phyloP scores from a whole-genome alignment of 75 land plant genomes.

The Isoetes taiwanensis region DNA sequence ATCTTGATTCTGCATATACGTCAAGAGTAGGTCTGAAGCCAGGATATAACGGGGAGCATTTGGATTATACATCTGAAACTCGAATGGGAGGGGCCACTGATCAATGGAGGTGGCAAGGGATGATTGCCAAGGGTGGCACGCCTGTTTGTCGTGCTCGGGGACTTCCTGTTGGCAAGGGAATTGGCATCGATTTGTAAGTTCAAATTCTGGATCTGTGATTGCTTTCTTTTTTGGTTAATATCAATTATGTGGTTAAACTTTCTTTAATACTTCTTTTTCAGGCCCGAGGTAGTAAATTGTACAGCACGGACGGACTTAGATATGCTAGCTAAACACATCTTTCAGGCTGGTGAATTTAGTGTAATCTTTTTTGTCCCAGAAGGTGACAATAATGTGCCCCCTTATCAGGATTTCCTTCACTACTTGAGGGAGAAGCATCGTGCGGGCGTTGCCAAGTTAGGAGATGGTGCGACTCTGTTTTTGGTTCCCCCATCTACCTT shows the following conservation, averaged over 20 bases:
- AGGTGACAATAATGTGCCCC: conserved; percentile 66
- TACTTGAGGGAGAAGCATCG: conserved; percentile 65
- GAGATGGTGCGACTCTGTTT: conserved; percentile 80
- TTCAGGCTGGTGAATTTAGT: conserved; percentile 67
- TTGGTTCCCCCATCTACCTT: conserved; percentile 95
- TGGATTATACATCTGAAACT: no score
- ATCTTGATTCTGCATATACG: no score
- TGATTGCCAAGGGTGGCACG: conserved; percentile 89
- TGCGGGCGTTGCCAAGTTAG: conserved; percentile 85
- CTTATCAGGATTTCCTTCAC: conserved; percentile 81
- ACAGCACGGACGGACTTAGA: conserved; percentile 86
- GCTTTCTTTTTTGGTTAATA: background rate
- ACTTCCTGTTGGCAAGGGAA: conserved; percentile 60
- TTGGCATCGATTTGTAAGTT: conserved; percentile 63
- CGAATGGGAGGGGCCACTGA: background rate
- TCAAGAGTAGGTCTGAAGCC: no score
- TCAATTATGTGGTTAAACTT: background rate
- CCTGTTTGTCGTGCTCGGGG: conserved; percentile 75
- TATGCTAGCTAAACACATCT: conserved; percentile 61
- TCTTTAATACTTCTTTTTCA: conserved; percentile 23
- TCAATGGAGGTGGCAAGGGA: conserved; percentile 71
- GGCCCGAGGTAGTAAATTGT: conserved; percentile 78
- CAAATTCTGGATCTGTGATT: background rate
- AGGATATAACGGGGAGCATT: no score
- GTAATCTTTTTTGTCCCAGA: conserved; percentile 78